Evolutionary conservation across 1,139 yeast genomes (phyloP).

Genomic region (Kazachstania sp.): DNA sequence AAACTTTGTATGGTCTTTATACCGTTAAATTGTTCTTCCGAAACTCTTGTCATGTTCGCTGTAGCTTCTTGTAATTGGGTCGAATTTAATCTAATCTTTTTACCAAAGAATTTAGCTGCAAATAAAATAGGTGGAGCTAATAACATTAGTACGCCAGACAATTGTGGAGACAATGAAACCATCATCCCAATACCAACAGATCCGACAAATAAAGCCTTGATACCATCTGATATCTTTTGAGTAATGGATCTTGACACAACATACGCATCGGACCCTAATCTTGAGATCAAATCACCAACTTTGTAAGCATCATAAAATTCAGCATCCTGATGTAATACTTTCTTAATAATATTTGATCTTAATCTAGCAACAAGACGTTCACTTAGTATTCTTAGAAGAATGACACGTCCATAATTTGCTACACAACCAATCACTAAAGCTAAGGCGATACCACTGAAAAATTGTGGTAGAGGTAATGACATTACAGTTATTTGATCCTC

Average conservation of each 20-base stretch:
- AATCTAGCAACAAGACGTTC: constrained; percentile 80
- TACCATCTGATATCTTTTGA: constrained; percentile 85
- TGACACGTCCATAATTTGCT: constrained; percentile 75
- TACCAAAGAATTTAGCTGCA: constrained; percentile 72
- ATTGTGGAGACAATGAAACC: constrained; percentile 75
- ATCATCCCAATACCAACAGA: constrained; percentile 78
- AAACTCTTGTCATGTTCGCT: constrained; percentile 77
- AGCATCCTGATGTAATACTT: constrained; percentile 76
- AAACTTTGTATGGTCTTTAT: constrained; percentile 81
- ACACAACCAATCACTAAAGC: constrained; percentile 60
- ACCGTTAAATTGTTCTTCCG: constrained; percentile 86
- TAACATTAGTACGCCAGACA: constrained; percentile 66
- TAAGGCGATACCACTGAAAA: constrained; percentile 42
- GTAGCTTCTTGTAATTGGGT: constrained; percentile 75
- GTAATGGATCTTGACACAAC: constrained; percentile 83
- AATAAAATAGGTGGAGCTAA: constrained; percentile 75
- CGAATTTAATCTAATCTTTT: constrained; percentile 66
- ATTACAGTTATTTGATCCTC: constrained; percentile 33
- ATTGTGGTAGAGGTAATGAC: constrained; percentile 39
- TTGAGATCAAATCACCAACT: constrained; percentile 86
- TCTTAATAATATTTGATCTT: constrained; percentile 66
- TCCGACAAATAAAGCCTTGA: constrained; percentile 72
- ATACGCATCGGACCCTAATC: constrained; percentile 83
- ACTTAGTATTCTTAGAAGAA: constrained; percentile 66
- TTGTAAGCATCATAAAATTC: constrained; percentile 88